phyloP scores from a whole-genome alignment of 108 stramenopile genomes.

The Nannochloropsis gaditana region DNA sequence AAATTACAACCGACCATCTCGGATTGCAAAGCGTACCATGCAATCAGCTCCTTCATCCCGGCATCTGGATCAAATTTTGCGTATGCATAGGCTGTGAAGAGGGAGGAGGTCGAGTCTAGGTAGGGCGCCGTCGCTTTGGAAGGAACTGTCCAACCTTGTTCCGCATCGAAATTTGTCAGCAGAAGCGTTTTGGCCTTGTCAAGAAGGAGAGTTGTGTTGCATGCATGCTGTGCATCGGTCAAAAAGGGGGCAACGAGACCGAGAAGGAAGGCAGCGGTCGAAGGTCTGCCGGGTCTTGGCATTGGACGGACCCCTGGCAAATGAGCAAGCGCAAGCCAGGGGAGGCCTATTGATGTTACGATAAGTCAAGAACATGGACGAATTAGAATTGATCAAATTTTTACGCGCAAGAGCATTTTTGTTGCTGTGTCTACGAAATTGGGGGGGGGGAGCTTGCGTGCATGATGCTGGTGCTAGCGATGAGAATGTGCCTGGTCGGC shows the following conservation, averaged over 20 bases:
- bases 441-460: too few relatives aligned
- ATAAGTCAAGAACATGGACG: too few relatives aligned
- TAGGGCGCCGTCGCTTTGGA: constrained; percentile 1
- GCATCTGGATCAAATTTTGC: constrained; percentile 16
- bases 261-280: background rate
- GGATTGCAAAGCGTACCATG: background rate
- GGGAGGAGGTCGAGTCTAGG: constrained; percentile 8
- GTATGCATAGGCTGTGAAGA: constrained; percentile 7
- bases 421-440: too few relatives aligned
- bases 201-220: background rate
- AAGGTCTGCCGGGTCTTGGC: background rate
- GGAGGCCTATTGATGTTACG: too few relatives aligned
- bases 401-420: too few relatives aligned
- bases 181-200: background rate
- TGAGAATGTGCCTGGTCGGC: too few relatives aligned
- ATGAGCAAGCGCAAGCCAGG: too few relatives aligned
- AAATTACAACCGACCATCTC: too few relatives aligned
- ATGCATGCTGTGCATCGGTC: background rate
- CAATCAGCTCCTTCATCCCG: background rate
- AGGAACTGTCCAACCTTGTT: background rate
- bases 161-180: background rate
- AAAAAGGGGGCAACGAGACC: background rate
- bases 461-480: too few relatives aligned
- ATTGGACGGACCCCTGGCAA: too few relatives aligned
- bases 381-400: too few relatives aligned